Percentiles rank a stretch among this genome's conserved stretches.
These are phyloP conservation scores for Rhizophlyctis rosea DNA, from an alignment of 192 early-diverging fungal genomes.

Conservation along the genomic window DNA sequence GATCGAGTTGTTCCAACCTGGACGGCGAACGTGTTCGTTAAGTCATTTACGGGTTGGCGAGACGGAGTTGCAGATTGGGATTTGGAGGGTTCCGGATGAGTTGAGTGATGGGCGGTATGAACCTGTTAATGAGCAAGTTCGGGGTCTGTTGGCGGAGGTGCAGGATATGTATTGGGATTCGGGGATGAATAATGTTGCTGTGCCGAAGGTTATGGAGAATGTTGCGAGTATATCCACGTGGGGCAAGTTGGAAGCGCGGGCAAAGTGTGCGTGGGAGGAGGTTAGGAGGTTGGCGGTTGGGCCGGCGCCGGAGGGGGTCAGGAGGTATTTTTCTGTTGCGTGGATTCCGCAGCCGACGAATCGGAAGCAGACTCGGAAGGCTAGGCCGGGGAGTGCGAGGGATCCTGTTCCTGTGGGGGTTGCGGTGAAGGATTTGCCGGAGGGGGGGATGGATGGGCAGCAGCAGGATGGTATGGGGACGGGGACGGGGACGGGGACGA, in stretches of 20 bases:
- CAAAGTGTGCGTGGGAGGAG: slow-evolving; percentile 12
- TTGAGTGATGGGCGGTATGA: neutral
- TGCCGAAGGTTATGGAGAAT: slow-evolving; percentile 25
- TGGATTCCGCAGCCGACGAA: no score
- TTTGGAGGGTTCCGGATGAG: slow-evolving; percentile 8
- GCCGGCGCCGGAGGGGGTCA: neutral
- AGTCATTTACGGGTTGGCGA: slow-evolving; percentile 22
- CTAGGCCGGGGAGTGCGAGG: no score
- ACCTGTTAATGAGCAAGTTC: neutral
- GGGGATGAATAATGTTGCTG: slow-evolving; percentile 14
- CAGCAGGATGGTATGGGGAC: no score
- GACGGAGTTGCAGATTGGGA: slow-evolving; percentile 7
- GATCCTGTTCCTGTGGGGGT: no score
- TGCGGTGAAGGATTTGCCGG: no score
- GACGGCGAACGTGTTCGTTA: slow-evolving; percentile 27
- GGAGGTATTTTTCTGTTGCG: slow-evolving; percentile 12
- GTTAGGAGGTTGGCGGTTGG: neutral
- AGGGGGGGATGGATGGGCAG: no score
- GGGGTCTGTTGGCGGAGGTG: slow-evolving; percentile 8
- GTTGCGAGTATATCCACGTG: slow-evolving; percentile 3
- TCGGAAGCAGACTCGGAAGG: no score
- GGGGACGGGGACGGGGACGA: no score
- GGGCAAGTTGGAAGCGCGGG: slow-evolving; percentile 5
- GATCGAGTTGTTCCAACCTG: slow-evolving; percentile 25
- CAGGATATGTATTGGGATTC: slow-evolving; percentile 23